These are phyloP conservation scores for Phtheirospermum japonicum DNA, from an alignment of 257 asterid genomes.

Conservation along the genomic window DNA sequence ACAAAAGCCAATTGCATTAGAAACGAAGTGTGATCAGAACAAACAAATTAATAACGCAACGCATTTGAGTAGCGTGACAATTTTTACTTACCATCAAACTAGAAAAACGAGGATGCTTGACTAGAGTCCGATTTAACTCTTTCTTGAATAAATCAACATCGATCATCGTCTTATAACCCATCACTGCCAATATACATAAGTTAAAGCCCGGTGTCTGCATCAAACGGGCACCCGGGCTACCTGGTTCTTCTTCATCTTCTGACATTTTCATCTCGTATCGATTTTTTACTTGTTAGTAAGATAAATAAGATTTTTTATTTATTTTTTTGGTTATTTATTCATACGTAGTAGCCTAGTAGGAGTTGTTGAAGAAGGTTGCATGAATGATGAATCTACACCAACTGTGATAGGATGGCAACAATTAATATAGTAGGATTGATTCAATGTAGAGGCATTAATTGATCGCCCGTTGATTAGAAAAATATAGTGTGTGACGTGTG, in stretches of 20 bases:
- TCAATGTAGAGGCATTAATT: no score
- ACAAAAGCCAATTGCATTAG: background rate
- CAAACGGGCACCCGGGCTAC: slow-evolving; percentile 43
- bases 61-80: background rate
- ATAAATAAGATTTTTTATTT: no score
- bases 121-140: slow-evolving; percentile 20
- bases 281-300: no score
- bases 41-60: no score
- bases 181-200: slow-evolving; percentile 29
- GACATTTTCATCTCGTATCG: background rate
- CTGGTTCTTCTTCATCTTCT: slow-evolving; percentile 32
- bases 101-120: slow-evolving; percentile 54
- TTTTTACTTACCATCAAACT: slow-evolving; percentile 35
- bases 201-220: slow-evolving; percentile 32
- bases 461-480: no score
- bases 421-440: no score
- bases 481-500: no score
- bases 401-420: no score
- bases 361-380: no score
- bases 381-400: no score
- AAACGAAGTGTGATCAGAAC: background rate
- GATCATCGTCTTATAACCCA: slow-evolving; percentile 36
- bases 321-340: no score
- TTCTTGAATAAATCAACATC: slow-evolving; percentile 32
- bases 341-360: no score